Conservation (phyloP, 805 yeast genomes). For the Candida easanensis region DNA sequence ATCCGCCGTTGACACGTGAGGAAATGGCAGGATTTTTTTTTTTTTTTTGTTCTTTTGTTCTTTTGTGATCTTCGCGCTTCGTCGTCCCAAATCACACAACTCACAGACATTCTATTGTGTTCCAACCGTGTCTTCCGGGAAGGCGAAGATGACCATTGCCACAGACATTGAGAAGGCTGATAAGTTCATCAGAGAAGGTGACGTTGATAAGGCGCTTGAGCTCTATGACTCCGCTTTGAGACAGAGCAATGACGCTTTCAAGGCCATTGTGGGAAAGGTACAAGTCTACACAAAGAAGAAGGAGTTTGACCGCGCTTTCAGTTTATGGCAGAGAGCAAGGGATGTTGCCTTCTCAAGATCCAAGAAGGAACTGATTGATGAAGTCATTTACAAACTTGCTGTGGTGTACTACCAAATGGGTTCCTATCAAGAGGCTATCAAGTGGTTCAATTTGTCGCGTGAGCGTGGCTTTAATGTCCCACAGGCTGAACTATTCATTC, state of each 20-base stretch:
- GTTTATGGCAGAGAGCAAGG: slow-evolving; percentile 42
- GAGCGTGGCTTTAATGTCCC: slow-evolving; percentile 33
- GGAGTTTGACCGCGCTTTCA: slow-evolving; percentile 40
- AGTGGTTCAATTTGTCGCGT: slow-evolving; percentile 39
- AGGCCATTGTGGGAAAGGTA: slow-evolving; percentile 43
- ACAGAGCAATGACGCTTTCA: slow-evolving; percentile 42
- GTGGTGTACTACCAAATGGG: slow-evolving; percentile 39
- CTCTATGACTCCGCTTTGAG: slow-evolving; percentile 35
- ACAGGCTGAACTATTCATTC: slow-evolving; percentile 19
- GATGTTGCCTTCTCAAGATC: slow-evolving; percentile 41
- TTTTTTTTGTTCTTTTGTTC: too few species aligned
- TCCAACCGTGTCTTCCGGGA: too few species aligned
- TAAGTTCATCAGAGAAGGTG: slow-evolving; percentile 36
- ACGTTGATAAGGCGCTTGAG: slow-evolving; percentile 41
- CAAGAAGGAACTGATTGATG: slow-evolving; percentile 39
- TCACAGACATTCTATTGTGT: too few species aligned
- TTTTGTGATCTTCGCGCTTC: too few species aligned
- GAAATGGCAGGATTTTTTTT: background rate
- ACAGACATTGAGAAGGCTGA: slow-evolving; percentile 14
- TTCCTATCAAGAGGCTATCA: slow-evolving; percentile 36
- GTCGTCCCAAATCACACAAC: too few species aligned
- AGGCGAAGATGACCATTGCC: slow-evolving; percentile 7
- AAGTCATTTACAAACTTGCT: slow-evolving; percentile 45
- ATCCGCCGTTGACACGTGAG: background rate
- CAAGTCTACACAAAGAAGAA: slow-evolving; percentile 42